Base-by-base conservation (phyloP, 768 basidiomycete species). In the Thelephora ganbajun region DNA sequence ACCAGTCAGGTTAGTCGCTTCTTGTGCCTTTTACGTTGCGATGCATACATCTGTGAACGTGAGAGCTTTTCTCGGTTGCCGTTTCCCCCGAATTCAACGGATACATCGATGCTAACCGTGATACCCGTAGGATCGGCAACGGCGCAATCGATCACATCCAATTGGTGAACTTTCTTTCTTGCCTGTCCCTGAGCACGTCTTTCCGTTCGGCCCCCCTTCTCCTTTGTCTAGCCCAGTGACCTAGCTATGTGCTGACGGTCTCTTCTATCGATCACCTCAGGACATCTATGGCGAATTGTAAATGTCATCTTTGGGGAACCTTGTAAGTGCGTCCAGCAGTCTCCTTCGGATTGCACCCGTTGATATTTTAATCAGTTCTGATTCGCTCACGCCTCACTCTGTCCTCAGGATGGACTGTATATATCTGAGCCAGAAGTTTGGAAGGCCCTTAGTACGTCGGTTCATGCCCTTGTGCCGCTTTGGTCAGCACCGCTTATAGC, bases 271-370 rank as follows among this genome's bases (percentile, higher is more conserved):
- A n/a, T 11, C 36, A n/a, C 43, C 11, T 16, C 52, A 91, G 89
- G 94, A 99, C 61, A 97, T 99, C 48, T 98, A 97, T 54, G 94
- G 94, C 30, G 93, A 96, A 66, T 63, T 92, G 87, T 87, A 61
- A 55, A 75, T 30, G n/a, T 19, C 34, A 7, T 39, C 11, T 14
- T 30, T 30, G 9, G 26, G 5, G 7, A 14, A 6, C 39, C 12
- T 14, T n/a, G 41, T 14, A 23, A 22, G 44, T 33, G 34, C 13
- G 33, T 2, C 30, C 12, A 18, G n/a, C 44, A 18, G 41, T 45
- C 16, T 45, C n/a, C 14, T n/a, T 16, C n/a, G 18, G 33, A 3
- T 36, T 35, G 14, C 18, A 41, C 2, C 12, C 14, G 39, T 41
- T 41, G 39, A 41, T 50, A 18, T 34, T 12, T 44, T 35, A n/a